Base-by-base conservation (phyloP, 2,329 filamentous ascomycete species). In the Colletotrichum australisinense region DNA sequence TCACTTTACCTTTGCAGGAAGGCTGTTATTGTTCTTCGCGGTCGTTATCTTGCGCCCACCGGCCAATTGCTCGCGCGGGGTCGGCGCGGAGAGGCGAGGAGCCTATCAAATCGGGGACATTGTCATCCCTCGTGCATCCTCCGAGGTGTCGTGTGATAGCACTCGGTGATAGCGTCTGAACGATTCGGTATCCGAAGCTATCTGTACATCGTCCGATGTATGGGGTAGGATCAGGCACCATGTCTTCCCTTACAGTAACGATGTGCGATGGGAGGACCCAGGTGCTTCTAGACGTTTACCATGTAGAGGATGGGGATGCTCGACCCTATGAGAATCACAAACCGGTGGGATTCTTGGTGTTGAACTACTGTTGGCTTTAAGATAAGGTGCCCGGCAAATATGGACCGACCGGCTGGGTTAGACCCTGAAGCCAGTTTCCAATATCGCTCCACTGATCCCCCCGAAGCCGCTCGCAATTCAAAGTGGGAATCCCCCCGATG, bases 61-160 rank as follows among this genome's bases (percentile, higher is more conserved):
- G 30, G 22, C 19, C 32, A 46, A 9, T 8, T 49, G 42, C n/a
- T 12, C 26, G 59, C 42, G 66, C 59, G 66, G 69, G 67, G 66
- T 49, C 28, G 64, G n/a, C 46, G n/a, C 53, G 32, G 42, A 24
- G 35, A 49, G 32, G 26, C 11, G 16, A 24, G 24, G 14, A n/a
- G 60, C 70, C 60, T 65, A 73, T 73, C 67, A 65, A 6, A 35
- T 32, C 12, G 55, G 12, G 11, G 67, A 28, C 60, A 30, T 73
- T 70, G 67, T 60, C 56, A 65, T 62, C 66, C 42, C 38, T 63
- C 19, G 9, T 69, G 35, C 26, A 28, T 30, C 22, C 6, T 32
- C 42, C 19, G 5, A 14, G 66, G 66, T 49, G 42, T 49, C 70
- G 42, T 60, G 67, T 70, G 60, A 62, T 56, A 35, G 56, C 30